Base-by-base conservation (phyloP, 345 rosid genomes). In the Acer campestre region DNA sequence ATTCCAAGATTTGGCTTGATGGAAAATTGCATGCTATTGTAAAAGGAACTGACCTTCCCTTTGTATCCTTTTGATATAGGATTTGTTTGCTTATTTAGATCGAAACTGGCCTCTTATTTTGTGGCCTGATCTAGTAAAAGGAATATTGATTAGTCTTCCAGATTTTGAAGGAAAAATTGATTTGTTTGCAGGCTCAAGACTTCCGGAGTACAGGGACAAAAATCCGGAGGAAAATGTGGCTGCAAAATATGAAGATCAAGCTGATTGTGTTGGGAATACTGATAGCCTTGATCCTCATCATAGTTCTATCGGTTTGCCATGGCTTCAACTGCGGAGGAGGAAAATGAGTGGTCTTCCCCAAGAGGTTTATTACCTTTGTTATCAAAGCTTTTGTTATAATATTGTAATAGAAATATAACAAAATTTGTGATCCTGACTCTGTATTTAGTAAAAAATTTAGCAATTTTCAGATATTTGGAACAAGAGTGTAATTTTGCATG, bases 221-320 rank as follows among this genome's bases (percentile, higher is more conserved):
- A 71, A 85, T 85, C 61, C 71, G 86, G 66, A 76, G 88, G 75
- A 85, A 83, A 74, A 85, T 85, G 88, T 85, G 88, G 86, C 73
- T 85, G 73, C 88, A 85, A 72, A 85, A 85, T 59, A 85, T 85
- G 86, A 85, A 83, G 79, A 77, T 83, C 68, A 82, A 85, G 83
- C 80, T 85, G 75, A 85, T 85, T 58, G 88, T 85, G 31, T 51
- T 85, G 79, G 84, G 80, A 20, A 85, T 85, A 49, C 64, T 85
- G 81, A 78, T 80, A 35, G 84, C 85, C 14, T 74, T 85, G 83
- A 83, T 85, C 72, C 84, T 83, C 68, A 83, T 85, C 78, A 85
- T 85, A 38, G 83, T 85, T 48, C 84, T 85, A 64, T 85, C 88
- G 2, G 78, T 83, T 66, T 85, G 88, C 86, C 76, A 76, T 17